Percentiles rank a stretch among this genome's conserved stretches.
Conservation (phyloP, 1,284 basidiomycete genomes). For the Ustilago tritici region DNA sequence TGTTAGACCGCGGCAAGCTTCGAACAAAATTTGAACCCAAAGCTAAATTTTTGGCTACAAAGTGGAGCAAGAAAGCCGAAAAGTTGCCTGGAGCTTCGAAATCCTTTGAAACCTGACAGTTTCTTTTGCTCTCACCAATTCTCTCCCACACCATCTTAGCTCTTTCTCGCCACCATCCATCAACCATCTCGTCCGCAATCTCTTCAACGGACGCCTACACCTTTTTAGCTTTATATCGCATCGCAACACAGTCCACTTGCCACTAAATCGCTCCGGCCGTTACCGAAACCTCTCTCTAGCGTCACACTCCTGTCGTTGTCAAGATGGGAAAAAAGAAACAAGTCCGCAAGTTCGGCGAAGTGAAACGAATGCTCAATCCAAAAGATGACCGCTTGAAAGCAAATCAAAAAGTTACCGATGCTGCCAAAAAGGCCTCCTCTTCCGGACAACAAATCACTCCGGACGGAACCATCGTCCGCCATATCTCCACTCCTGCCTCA, state of each 20-base stretch:
- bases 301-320: background rate
- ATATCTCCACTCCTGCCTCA: slow-evolving; percentile 73
- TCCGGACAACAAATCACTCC: slow-evolving; percentile 30
- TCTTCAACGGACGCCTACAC: too few relatives aligned
- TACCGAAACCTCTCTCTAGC: background rate
- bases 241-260: too few relatives aligned
- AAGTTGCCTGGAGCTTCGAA: background rate
- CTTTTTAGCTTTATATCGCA: too few relatives aligned
- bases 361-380: slow-evolving; percentile 95
- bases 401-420: slow-evolving; percentile 72
- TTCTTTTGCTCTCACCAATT: background rate
- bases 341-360: slow-evolving; percentile 92
- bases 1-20: slow-evolving; percentile 2
- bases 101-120: slow-evolving; percentile 7
- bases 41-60: slow-evolving; percentile 6
- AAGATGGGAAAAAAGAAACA: slow-evolving; percentile 87
- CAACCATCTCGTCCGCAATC: background rate
- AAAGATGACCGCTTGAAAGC: slow-evolving; percentile 91
- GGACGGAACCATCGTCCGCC: slow-evolving; percentile 49
- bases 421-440: slow-evolving; percentile 40
- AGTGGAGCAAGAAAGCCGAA: slow-evolving; percentile 6
- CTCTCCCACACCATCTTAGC: background rate
- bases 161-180: background rate
- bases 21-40: background rate
- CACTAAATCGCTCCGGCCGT: background rate